phyloP scores from a whole-genome alignment of 805 yeast genomes.

The Candida maris region DNA sequence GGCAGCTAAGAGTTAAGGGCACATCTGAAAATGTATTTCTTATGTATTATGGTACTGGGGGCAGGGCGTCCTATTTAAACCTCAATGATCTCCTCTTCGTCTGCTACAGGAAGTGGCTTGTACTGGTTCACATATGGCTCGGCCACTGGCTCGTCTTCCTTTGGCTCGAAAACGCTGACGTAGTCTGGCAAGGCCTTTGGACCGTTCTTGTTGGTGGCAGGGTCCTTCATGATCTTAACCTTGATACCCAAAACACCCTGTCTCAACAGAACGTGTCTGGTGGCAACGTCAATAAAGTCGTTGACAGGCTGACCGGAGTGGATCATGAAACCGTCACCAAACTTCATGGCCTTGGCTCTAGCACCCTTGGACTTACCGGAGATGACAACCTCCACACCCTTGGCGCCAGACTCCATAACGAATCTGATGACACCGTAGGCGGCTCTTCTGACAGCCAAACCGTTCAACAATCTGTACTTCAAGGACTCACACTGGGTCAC shows the following conservation, averaged over 20 bases:
- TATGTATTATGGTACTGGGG: background rate
- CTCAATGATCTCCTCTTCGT: conserved; percentile 24
- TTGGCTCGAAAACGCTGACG: conserved; percentile 89
- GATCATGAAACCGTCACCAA: conserved; percentile 99
- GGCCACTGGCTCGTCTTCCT: conserved; percentile 81
- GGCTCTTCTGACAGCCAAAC: conserved; percentile 99
- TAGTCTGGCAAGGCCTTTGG: conserved; percentile 94
- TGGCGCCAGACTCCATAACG: conserved; percentile 99
- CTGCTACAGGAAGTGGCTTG: conserved; percentile 41
- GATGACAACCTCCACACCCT: conserved; percentile 99
- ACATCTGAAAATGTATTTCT: background rate
- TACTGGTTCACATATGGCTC: conserved; percentile 82
- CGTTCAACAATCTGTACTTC: conserved; percentile 95
- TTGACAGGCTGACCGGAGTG: conserved; percentile 99
- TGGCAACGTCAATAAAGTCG: conserved; percentile 97
- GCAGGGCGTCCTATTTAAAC: background rate
- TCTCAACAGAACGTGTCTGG: conserved; percentile 99
- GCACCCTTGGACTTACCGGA: conserved; percentile 99
- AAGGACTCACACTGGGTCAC: conserved; percentile 99
- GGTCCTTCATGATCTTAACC: conserved; percentile 99
- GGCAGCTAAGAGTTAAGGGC: background rate
- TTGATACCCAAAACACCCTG: conserved; percentile 99
- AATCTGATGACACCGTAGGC: conserved; percentile 99
- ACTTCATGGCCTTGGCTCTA: conserved; percentile 99
- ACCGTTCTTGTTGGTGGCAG: conserved; percentile 79